phyloP scores from a whole-genome alignment of 2,329 filamentous ascomycete genomes.

The Nemania serpens region DNA sequence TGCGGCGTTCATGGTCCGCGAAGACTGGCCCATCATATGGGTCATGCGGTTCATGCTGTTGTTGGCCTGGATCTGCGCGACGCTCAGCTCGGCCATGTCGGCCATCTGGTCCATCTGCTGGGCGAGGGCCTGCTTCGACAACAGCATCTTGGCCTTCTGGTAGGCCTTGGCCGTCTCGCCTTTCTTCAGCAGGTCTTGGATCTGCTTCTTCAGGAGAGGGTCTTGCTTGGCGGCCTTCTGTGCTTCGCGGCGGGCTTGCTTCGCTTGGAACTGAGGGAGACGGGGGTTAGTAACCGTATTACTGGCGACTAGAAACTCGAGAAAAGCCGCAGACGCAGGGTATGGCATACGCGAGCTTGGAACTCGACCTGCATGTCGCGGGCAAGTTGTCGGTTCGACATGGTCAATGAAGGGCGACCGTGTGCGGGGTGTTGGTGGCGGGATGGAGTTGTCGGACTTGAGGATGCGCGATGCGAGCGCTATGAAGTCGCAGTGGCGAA shows the following conservation, averaged over 20 bases:
- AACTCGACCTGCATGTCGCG: conserved; percentile 68
- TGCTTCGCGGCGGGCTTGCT: conserved; percentile 64
- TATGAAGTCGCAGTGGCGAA: background rate
- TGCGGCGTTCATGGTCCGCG: conserved; percentile 61
- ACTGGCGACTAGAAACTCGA: too few species aligned
- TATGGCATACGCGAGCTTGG: conserved; percentile 59
- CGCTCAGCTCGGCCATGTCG: conserved; percentile 65
- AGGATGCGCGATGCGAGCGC: background rate
- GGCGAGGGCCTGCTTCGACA: conserved; percentile 65
- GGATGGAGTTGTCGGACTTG: background rate
- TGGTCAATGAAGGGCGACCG: conserved; percentile 33
- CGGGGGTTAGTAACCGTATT: background rate
- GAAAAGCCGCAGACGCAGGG: background rate
- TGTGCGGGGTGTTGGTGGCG: background rate
- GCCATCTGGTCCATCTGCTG: conserved; percentile 68
- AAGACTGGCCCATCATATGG: conserved; percentile 65
- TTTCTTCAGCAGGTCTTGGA: conserved; percentile 65
- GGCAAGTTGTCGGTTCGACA: conserved; percentile 63
- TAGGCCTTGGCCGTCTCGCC: conserved; percentile 67
- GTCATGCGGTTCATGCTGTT: conserved; percentile 70
- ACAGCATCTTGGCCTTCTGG: conserved; percentile 66
- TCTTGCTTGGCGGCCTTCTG: conserved; percentile 66
- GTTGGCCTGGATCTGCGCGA: conserved; percentile 67
- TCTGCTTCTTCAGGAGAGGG: conserved; percentile 65
- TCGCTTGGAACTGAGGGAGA: conserved; percentile 58